These are phyloP conservation scores for Xerocomus nothofagi DNA, from an alignment of 1,284 basidiomycete species.

Conservation along the genomic window DNA sequence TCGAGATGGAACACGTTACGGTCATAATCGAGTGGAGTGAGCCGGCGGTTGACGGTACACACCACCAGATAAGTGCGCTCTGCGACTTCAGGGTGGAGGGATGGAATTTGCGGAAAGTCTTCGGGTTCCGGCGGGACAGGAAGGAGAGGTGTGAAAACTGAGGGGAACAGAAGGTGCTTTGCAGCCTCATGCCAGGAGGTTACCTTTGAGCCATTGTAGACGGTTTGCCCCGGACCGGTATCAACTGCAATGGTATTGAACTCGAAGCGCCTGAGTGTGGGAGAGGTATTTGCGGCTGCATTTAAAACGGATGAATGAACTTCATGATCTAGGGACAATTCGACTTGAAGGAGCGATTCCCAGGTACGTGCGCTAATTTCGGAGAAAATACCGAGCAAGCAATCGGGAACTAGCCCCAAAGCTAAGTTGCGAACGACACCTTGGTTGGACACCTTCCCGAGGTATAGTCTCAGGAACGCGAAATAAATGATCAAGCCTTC, in stretches of 20 bases:
- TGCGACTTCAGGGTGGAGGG: conserved; percentile 81
- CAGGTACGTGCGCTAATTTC: conserved; percentile 55
- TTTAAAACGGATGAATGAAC: conserved; percentile 18
- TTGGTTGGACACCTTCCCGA: conserved; percentile 60
- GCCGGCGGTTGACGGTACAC: conserved; percentile 90
- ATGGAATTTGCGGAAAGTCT: conserved; percentile 59
- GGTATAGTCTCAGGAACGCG: conserved; percentile 70
- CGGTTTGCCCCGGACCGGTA: conserved; percentile 50
- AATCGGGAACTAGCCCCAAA: conserved; percentile 40
- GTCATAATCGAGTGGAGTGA: conserved; percentile 94
- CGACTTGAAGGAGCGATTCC: conserved; percentile 55
- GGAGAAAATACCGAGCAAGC: conserved; percentile 45
- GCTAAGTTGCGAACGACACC: conserved; percentile 53
- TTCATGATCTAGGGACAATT: conserved; percentile 31
- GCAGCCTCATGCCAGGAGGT: conserved; percentile 86
- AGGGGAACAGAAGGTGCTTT: conserved; percentile 86
- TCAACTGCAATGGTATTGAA: conserved; percentile 71
- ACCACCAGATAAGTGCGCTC: conserved; percentile 94
- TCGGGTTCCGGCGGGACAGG: conserved; percentile 33
- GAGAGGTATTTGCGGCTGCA: conserved; percentile 24
- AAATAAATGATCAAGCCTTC: conserved; percentile 59
- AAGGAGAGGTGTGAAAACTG: conserved; percentile 64
- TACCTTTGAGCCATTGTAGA: conserved; percentile 61
- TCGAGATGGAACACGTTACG: conserved; percentile 99
- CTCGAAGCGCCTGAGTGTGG: conserved; percentile 56